phyloP scores from a whole-genome alignment of 2,329 filamentous ascomycete species.

The Verticillium nubilum region DNA sequence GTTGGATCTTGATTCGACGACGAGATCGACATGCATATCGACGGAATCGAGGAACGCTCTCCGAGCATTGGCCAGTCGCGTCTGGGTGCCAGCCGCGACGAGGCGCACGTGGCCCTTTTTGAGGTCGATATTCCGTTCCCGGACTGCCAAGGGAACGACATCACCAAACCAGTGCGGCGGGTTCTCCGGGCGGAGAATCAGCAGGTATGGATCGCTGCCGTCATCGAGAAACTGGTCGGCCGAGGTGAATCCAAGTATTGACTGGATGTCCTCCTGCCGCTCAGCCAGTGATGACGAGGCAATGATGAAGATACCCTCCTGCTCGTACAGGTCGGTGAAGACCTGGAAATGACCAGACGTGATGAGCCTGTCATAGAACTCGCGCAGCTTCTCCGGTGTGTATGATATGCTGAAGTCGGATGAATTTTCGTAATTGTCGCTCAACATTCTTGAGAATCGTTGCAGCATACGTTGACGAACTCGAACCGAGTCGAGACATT shows the following conservation, averaged over 20 bases:
- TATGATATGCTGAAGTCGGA: constrained; percentile 89
- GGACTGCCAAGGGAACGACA: constrained; percentile 63
- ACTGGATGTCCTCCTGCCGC: constrained; percentile 75
- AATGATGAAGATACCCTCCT: constrained; percentile 75
- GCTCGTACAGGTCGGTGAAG: constrained; percentile 62
- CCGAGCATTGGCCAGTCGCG: constrained; percentile 73
- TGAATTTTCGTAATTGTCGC: constrained; percentile 91
- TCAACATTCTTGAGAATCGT: constrained; percentile 85
- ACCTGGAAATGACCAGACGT: constrained; percentile 85
- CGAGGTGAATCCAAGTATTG: constrained; percentile 69
- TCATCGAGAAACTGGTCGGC: constrained; percentile 60
- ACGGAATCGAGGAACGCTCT: constrained; percentile 71
- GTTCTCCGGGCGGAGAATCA: constrained; percentile 79
- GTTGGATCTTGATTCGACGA: constrained; percentile 90
- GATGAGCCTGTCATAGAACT: constrained; percentile 75
- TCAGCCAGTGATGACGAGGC: constrained; percentile 75
- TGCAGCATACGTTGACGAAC: constrained; percentile 95
- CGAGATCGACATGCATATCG: constrained; percentile 78
- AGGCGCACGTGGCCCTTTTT: constrained; percentile 82
- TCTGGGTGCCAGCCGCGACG: constrained; percentile 81
- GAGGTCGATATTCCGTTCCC: constrained; percentile 77
- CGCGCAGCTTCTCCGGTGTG: constrained; percentile 59
- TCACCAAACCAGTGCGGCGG: constrained; percentile 77
- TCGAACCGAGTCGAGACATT: constrained; percentile 89
- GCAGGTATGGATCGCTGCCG: constrained; percentile 72